Percentiles rank a stretch among this genome's conserved stretches.
Evolutionary conservation across 352 stramenopile species (phyloP).

Genomic region (Globisporangium cederbergense): DNA sequence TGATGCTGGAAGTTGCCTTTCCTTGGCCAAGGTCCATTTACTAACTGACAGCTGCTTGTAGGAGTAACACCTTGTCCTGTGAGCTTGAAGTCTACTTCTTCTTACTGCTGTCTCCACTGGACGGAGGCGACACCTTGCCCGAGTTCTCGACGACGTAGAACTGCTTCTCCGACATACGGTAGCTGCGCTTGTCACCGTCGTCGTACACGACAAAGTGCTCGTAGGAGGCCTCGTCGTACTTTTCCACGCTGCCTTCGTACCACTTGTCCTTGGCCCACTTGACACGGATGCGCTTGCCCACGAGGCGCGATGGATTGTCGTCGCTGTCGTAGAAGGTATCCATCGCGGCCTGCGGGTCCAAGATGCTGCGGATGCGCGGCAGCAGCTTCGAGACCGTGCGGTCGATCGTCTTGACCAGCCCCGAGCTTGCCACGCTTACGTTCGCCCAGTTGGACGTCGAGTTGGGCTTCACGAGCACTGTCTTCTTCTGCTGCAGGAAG

Average conservation of each 20-base stretch:
- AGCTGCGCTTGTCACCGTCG: slow-evolving; percentile 83
- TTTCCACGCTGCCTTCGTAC: slow-evolving; percentile 78
- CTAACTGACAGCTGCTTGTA: neutral
- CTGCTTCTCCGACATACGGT: slow-evolving; percentile 87
- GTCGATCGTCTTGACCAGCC: slow-evolving; percentile 61
- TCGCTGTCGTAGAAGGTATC: slow-evolving; percentile 89
- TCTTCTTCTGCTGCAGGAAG: slow-evolving; percentile 70
- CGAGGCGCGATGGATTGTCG: slow-evolving; percentile 79
- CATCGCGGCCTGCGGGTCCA: slow-evolving; percentile 33
- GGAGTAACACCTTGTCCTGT: neutral
- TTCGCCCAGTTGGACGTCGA: slow-evolving; percentile 81
- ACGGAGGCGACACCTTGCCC: slow-evolving; percentile 18
- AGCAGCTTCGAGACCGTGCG: slow-evolving; percentile 56
- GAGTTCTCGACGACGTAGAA: slow-evolving; percentile 73
- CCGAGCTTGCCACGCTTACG: slow-evolving; percentile 48
- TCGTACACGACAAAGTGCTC: slow-evolving; percentile 85
- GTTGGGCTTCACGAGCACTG: slow-evolving; percentile 81
- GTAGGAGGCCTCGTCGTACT: slow-evolving; percentile 77
- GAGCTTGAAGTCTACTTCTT: slow-evolving; percentile 2
- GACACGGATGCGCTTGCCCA: slow-evolving; percentile 79
- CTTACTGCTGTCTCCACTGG: slow-evolving; percentile 12
- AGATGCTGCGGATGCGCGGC: slow-evolving; percentile 47
- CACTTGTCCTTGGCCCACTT: slow-evolving; percentile 90
- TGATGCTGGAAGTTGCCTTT: neutral
- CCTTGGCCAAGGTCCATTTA: neutral